These are phyloP conservation scores for Trypanosoma cruzi DNA, from an alignment of 208 protist species.

Conservation along the genomic window DNA sequence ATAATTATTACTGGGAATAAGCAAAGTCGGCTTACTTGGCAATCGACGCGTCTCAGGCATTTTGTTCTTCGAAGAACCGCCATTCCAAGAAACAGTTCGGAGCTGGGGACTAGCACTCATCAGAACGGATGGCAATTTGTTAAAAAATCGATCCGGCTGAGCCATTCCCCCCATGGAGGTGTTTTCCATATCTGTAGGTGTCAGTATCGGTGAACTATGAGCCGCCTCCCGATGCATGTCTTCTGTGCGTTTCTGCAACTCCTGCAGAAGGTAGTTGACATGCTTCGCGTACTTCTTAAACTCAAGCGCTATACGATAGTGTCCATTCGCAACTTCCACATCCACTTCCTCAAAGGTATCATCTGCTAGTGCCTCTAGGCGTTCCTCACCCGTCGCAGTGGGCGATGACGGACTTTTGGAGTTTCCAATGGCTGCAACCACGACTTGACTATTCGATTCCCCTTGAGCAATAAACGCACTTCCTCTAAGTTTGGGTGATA, in stretches of 20 bases:
- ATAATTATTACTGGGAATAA: background rate
- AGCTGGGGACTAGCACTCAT: background rate
- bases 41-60: background rate
- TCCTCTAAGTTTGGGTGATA: background rate
- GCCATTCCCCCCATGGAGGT: background rate
- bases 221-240: slow-evolving; percentile 1
- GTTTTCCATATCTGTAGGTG: background rate
- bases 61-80: background rate
- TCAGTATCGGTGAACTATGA: background rate
- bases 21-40: background rate
- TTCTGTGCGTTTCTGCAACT: slow-evolving; percentile 48
- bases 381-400: background rate
- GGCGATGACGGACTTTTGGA: background rate
- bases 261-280: slow-evolving; percentile 51
- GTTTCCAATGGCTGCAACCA: background rate
- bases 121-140: background rate
- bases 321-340: slow-evolving; percentile 66
- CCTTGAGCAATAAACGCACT: background rate
- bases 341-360: slow-evolving; percentile 61
- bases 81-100: background rate
- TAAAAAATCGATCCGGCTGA: background rate
- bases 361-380: slow-evolving; percentile 8
- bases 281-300: slow-evolving; percentile 66
- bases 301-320: slow-evolving; percentile 66
- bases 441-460: background rate